Evolutionary conservation across 1,284 basidiomycete species (phyloP).

Genomic region (Porogramme epimiltina): DNA sequence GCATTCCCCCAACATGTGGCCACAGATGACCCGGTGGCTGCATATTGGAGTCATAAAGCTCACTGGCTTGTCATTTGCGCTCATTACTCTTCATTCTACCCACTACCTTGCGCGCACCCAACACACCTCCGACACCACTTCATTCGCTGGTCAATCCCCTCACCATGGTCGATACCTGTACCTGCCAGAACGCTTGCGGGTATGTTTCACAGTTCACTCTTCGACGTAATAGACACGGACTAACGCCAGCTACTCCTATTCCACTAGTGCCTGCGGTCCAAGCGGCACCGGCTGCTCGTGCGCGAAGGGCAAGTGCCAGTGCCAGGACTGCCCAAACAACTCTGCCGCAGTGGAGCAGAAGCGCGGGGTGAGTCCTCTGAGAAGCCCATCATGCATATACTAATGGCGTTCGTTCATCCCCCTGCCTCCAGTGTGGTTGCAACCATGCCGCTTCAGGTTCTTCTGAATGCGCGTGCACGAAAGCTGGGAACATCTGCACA

Average conservation of each 20-base stretch:
- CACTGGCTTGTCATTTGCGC: too few relatives aligned
- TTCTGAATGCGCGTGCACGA: constrained; percentile 8
- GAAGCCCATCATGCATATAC: not conserved
- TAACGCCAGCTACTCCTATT: too few relatives aligned
- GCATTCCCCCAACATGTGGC: too few relatives aligned
- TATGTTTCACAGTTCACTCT: constrained; percentile 11
- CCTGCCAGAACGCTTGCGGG: constrained; percentile 30
- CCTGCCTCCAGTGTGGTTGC: constrained; percentile 6
- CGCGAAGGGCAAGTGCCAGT: constrained; percentile 29
- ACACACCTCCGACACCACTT: too few relatives aligned
- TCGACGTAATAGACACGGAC: too few relatives aligned
- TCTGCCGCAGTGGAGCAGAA: not conserved
- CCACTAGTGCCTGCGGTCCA: constrained; percentile 28
- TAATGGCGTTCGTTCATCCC: not conserved
- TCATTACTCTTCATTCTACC: too few relatives aligned
- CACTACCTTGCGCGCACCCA: too few relatives aligned
- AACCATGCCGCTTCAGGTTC: constrained; percentile 2
- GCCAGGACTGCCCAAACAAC: constrained; percentile 31
- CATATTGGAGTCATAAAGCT: too few relatives aligned
- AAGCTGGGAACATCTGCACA: constrained; percentile 6
- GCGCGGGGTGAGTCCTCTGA: constrained; percentile 2
- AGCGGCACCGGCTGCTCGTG: constrained; percentile 27
- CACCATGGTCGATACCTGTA: constrained; percentile 23
- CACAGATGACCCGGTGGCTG: too few relatives aligned
- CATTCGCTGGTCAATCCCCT: too few relatives aligned